Conservation (phyloP, 2,329 filamentous ascomycete species). For the Sporothrix dimorphospora region DNA sequence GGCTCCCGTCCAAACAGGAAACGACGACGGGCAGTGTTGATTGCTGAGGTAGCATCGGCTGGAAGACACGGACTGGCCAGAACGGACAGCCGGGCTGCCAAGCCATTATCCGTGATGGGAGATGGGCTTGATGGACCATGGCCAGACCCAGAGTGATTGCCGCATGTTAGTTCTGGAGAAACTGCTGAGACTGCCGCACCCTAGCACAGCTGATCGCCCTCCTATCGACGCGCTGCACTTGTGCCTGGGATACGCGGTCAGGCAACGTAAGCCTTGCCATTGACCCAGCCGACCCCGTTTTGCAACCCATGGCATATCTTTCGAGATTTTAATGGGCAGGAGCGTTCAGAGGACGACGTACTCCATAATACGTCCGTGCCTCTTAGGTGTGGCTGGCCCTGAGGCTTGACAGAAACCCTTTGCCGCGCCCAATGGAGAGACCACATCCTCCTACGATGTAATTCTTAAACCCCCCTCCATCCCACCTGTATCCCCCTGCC, state of each 20-base stretch:
- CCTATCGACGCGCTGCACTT: not conserved
- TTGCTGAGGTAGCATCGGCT: conserved; percentile 4
- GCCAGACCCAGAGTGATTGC: conserved; percentile 4
- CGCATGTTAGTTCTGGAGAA: conserved; percentile 12
- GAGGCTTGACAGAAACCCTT: conserved; percentile 1
- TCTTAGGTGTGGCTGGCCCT: not conserved
- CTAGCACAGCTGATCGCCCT: conserved; percentile 10
- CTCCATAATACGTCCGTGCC: not conserved
- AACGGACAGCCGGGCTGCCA: conserved; percentile 6
- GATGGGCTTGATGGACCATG: not conserved
- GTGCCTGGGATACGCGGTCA: conserved; percentile 10
- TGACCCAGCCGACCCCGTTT: not conserved
- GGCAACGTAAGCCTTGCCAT: conserved; percentile 15
- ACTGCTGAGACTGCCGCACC: not conserved
- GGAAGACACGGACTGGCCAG: not conserved
- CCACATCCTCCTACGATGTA: not conserved
- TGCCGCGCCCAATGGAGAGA: not conserved
- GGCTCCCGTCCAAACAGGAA: not conserved
- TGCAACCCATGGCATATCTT: not conserved
- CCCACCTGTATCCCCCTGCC: not conserved
- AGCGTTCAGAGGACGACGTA: not conserved
- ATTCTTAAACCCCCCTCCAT: not conserved
- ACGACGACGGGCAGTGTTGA: not conserved
- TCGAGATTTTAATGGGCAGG: not conserved
- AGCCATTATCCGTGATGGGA: not conserved